Evolutionary conservation across 2,329 filamentous ascomycete genomes (phyloP).

Genomic region (Neocucurbitaria cava): DNA sequence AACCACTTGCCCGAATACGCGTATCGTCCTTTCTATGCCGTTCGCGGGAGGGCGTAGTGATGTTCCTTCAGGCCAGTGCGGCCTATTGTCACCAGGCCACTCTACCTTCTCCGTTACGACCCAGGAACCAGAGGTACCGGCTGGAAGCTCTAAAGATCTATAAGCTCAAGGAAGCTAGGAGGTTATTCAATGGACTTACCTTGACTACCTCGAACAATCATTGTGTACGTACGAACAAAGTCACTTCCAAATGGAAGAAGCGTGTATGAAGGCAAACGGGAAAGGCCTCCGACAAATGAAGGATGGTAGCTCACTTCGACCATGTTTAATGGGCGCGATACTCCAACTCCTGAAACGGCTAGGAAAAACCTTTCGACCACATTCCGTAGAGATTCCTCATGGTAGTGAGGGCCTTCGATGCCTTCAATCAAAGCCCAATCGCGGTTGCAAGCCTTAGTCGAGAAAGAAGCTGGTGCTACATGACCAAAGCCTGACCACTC

Average conservation of each 20-base stretch:
- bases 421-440: slow-evolving; percentile 5
- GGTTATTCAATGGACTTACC: background rate
- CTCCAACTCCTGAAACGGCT: background rate
- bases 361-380: background rate
- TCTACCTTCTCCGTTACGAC: background rate
- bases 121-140: slow-evolving; percentile 11
- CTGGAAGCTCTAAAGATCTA: background rate
- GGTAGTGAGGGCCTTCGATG: background rate
- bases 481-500: background rate
- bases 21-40: background rate
- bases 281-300: background rate
- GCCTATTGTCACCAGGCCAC: background rate
- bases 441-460: background rate
- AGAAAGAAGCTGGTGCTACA: background rate
- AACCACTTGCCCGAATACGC: slow-evolving; percentile 6
- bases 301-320: background rate
- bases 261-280: background rate
- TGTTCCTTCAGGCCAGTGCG: background rate
- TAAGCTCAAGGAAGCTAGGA: background rate
- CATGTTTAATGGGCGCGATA: no score
- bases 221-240: background rate
- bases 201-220: background rate
- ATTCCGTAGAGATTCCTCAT: background rate
- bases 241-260: background rate
- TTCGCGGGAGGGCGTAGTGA: background rate